These are phyloP conservation scores for Epichloe baconii DNA, from an alignment of 2,329 filamentous ascomycete genomes.

Conservation along the genomic window DNA sequence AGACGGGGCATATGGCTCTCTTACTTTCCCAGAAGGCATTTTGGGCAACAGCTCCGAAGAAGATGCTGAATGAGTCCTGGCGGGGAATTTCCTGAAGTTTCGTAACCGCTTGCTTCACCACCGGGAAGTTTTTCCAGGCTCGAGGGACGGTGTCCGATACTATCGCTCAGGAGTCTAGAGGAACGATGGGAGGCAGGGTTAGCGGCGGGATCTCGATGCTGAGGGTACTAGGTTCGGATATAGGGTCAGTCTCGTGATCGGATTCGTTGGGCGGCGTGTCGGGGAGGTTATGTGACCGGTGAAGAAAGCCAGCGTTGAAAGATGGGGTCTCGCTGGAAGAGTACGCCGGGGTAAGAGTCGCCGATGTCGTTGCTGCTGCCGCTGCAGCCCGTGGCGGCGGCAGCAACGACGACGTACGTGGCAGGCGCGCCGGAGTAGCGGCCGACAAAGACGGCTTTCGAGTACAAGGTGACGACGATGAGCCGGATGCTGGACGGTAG, in stretches of 20 bases:
- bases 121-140: slow-evolving; percentile 5
- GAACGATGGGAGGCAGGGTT: slow-evolving; percentile 13
- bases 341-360: slow-evolving; percentile 3
- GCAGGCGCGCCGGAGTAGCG: slow-evolving; percentile 20
- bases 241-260: background rate
- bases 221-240: background rate
- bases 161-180: slow-evolving; percentile 13
- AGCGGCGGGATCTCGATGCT: slow-evolving; percentile 2
- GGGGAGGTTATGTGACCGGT: background rate
- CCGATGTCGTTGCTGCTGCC: slow-evolving; percentile 8
- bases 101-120: slow-evolving; percentile 6
- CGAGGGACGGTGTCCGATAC: slow-evolving; percentile 1
- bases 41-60: slow-evolving; percentile 6
- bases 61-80: background rate
- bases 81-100: slow-evolving; percentile 9
- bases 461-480: slow-evolving; percentile 10
- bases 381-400: slow-evolving; percentile 19
- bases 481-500: background rate
- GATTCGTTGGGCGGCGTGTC: slow-evolving; percentile 5
- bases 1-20: slow-evolving; percentile 13
- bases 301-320: background rate
- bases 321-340: slow-evolving; percentile 1
- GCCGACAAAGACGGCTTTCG: slow-evolving; percentile 16
- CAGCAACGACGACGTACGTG: slow-evolving; percentile 32
- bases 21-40: slow-evolving; percentile 21